Evolutionary conservation across 2,329 filamentous ascomycete species (phyloP), one percentile per base, ranked within the genome.

Genomic region (Fusarium heterosporum): DNA sequence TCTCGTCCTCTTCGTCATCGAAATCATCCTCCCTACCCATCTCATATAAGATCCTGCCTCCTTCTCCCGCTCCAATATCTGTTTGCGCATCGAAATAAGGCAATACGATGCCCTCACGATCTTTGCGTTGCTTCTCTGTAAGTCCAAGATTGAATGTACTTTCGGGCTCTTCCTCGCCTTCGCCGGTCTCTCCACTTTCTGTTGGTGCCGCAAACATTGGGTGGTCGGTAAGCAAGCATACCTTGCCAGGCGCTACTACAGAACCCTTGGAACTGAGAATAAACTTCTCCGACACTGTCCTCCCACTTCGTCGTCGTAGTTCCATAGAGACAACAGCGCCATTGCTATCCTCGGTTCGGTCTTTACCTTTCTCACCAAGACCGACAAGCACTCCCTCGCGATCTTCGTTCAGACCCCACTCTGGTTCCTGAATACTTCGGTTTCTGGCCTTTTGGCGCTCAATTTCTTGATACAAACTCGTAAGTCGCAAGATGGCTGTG

Each of bases 11-110:
- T 74, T 97, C 93, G 60, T 97, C 94, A 71, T 97, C 94, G 80
- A 97, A 98, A 76, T 98, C 93, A 78, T 99, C 96, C 80, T 98
- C 96, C 65, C 89, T 87, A 2, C 94, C 95, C 92, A 98, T 97
- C 72, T 98, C 95, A 77, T 99, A 99, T 73, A 99, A 76, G 68
- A 99, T 99, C 62, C 95, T 86, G 0, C 96, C 96, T 6, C 96
- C 95, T 73, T 97, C 93, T 0, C 94, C 94, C 1, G 87, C 85
- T 2, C 89, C 90, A 50, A 89, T 85, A 46, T 90, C 90, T 52
- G 89, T 92, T 84, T 99, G 96, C 25, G 96, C 96, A 81, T 99
- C 96, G 78, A 96, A 97, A 77, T 99, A 98, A 16, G 96, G 96
- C 77, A 98, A 77, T 39, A 98, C 92, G 10, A 99, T 92, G 0